phyloP scores from a whole-genome alignment of 768 basidiomycete species.

The Psilocybe azurescens region DNA sequence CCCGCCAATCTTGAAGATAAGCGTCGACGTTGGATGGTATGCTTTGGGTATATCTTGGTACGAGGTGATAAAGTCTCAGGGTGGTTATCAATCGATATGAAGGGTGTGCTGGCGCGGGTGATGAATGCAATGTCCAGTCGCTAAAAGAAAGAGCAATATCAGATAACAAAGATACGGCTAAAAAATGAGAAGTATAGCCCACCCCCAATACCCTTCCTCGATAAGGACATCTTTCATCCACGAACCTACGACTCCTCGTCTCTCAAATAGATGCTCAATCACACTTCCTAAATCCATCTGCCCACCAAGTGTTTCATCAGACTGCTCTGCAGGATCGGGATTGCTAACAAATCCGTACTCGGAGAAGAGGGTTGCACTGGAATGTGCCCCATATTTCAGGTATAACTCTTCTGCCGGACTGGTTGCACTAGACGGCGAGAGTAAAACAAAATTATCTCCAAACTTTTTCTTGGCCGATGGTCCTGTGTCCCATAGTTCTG shows the following conservation, averaged over 20 bases:
- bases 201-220: slow-evolving; percentile 88
- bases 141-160: slow-evolving; percentile 41
- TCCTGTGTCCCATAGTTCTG: slow-evolving; percentile 41
- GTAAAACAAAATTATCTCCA: slow-evolving; percentile 54
- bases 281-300: slow-evolving; percentile 69
- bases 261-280: slow-evolving; percentile 55
- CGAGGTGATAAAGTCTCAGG: slow-evolving; percentile 66
- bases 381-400: slow-evolving; percentile 81
- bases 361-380: slow-evolving; percentile 76
- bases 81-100: slow-evolving; percentile 81
- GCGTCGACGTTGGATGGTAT: slow-evolving; percentile 29
- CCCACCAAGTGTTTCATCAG: slow-evolving; percentile 38
- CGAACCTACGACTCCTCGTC: slow-evolving; percentile 41
- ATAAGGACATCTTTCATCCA: slow-evolving; percentile 60
- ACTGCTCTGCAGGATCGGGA: slow-evolving; percentile 30
- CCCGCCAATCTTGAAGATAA: slow-evolving; percentile 53
- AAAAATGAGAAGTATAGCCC: slow-evolving; percentile 8
- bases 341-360: slow-evolving; percentile 89
- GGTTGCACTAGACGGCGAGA: slow-evolving; percentile 48
- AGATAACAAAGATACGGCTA: background rate
- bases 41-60: slow-evolving; percentile 32
- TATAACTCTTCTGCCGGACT: slow-evolving; percentile 70
- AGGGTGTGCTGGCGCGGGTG: slow-evolving; percentile 67
- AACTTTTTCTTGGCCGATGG: slow-evolving; percentile 33
- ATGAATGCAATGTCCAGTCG: slow-evolving; percentile 78